phyloP scores from a whole-genome alignment of 1,139 yeast genomes.

The Yamadazyma blattariae region DNA sequence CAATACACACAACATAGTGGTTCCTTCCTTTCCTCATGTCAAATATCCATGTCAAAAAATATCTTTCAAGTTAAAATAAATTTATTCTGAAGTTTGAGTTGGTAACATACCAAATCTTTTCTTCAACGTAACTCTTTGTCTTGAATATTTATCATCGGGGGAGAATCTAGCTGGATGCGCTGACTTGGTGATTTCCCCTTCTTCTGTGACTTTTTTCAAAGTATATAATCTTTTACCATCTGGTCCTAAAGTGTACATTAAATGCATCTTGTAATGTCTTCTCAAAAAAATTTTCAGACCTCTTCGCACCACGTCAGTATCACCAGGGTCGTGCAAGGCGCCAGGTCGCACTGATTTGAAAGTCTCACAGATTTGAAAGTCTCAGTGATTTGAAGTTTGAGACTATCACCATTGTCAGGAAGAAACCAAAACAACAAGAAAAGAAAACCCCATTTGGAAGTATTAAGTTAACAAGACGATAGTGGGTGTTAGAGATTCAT shows the following conservation, averaged over 20 bases:
- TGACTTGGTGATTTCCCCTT: slow-evolving; percentile 94
- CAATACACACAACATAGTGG: slow-evolving; percentile 3
- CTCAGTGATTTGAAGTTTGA: no score
- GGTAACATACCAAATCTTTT: slow-evolving; percentile 90
- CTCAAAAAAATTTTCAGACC: slow-evolving; percentile 4
- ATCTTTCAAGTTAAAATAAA: no score
- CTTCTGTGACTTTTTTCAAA: slow-evolving; percentile 71
- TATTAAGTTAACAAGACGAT: no score
- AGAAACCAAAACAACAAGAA: no score
- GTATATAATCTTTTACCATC: slow-evolving; percentile 98
- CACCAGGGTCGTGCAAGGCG: background rate
- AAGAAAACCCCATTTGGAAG: no score
- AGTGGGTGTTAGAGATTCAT: no score
- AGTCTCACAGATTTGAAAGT: no score
- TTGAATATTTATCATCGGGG: slow-evolving; percentile 98
- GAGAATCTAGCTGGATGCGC: slow-evolving; percentile 99
- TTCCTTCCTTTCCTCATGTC: background rate
- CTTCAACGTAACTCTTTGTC: slow-evolving; percentile 98
- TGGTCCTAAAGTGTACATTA: slow-evolving; percentile 93
- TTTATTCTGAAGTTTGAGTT: slow-evolving; percentile 46
- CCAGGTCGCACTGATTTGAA: no score
- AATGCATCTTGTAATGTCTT: slow-evolving; percentile 62
- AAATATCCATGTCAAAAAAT: background rate
- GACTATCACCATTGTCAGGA: no score
- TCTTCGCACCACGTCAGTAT: background rate